Evolutionary conservation across 2,329 filamentous ascomycete species (phyloP), one percentile per base, ranked within the genome.

Genomic region (Venturia carpophila): DNA sequence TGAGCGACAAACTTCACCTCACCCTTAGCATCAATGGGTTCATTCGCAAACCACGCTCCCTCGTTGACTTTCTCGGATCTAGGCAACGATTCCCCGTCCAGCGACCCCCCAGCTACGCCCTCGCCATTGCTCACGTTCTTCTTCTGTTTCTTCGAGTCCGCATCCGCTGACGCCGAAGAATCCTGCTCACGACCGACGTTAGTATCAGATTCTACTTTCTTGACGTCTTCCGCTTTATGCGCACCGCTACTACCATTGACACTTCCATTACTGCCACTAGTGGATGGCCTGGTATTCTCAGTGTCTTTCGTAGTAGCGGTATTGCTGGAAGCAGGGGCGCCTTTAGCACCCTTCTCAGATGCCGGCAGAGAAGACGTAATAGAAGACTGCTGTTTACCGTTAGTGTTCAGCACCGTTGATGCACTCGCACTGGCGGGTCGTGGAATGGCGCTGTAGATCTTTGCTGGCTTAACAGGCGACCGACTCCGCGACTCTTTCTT

Each of bases 1-100:
- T 65, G 52, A 47, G 69, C 69, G n/a, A 66, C 45, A 11, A 34
- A 45, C 21, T 65, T 27, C 55, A 34, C 62, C 21, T 43, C 49
- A 37, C 66, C 62, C 4, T 60, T 47, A 6, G 41, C 52, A 30
- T 58, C 64, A 17, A 11, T 15, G 2, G 30, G 39, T 15, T 63
- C 63, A 11, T 10, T 58, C 52, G 13, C 60, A 39, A 41, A 34
- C 45, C 64, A 21, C 13, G 41, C 60, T 15, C 39, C 56, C 43
- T 64, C 58, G 5, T 34, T 47, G 19, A 60, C 64, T 45, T 52
- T 52, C 21, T 67, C 30, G 17, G 66, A 41, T 37, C 27, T 65
- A 41, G 55, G 62, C 42, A 47, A 60, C 43, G 37, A 58, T 64
- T 61, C 3, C 60, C 27, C 43, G 64, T 21, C 42, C 64, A 62